A percentile compares a stretch with the other conserved stretches of the same genome.
Evolutionary conservation across 257 asterid species (phyloP).

Genomic region (Jacaranda mimosifolia): DNA sequence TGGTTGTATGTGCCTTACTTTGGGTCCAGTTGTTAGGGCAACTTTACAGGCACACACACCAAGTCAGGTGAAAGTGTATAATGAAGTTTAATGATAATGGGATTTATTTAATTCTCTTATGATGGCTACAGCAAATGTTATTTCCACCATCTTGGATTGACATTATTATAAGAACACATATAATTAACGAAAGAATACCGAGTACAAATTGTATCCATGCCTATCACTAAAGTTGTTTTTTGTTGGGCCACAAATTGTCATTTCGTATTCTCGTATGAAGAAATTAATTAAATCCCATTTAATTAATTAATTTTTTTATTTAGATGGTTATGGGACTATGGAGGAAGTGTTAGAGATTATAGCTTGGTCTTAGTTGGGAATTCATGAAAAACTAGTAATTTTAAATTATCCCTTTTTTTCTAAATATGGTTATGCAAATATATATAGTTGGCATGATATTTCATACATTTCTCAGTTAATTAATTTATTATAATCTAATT

Average conservation of each 20-base stretch:
- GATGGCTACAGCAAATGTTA: too few relatives aligned
- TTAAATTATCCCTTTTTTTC: neutral
- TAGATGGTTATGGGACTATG: conserved; percentile 86
- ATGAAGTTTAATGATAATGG: too few relatives aligned
- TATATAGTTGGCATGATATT: neutral
- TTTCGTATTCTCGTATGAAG: neutral
- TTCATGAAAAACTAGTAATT: conserved; percentile 74
- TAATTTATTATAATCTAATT: neutral
- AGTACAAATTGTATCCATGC: conserved; percentile 31
- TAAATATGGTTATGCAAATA: neutral
- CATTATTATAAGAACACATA: too few relatives aligned
- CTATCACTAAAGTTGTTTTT: neutral
- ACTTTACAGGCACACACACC: too few relatives aligned
- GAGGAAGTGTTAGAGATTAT: conserved; percentile 78
- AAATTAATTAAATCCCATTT: neutral
- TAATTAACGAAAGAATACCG: too few relatives aligned
- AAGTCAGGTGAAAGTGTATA: too few relatives aligned
- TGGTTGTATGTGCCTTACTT: too few relatives aligned
- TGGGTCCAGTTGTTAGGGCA: too few relatives aligned
- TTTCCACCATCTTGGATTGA: too few relatives aligned
- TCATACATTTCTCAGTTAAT: neutral
- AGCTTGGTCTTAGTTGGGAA: conserved; percentile 79
- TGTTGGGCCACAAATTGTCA: neutral
- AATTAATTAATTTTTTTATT: neutral
- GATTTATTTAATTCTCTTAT: too few relatives aligned